A percentile compares a stretch with the other conserved stretches of the same genome.
phyloP scores from a whole-genome alignment of 768 basidiomycete genomes.

The Lentinus tigrinus region DNA sequence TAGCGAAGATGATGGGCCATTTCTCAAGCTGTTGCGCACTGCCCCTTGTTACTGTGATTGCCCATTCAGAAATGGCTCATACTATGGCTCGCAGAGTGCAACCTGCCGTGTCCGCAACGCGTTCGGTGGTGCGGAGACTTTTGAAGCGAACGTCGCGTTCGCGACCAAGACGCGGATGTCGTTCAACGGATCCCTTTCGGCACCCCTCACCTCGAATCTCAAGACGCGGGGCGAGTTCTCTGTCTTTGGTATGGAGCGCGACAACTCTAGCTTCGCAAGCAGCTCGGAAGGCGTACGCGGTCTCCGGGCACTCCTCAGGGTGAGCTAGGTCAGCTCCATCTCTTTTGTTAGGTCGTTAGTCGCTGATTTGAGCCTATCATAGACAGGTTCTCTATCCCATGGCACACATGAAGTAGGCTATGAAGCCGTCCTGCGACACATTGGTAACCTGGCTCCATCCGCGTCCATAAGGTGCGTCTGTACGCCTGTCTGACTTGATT shows the following conservation, averaged over 20 bases:
- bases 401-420: conserved; percentile 81
- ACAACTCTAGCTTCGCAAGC: conserved; percentile 78
- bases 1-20: too few species aligned
- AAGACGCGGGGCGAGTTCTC: conserved; percentile 68
- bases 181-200: conserved; percentile 66
- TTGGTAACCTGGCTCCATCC: conserved; percentile 65
- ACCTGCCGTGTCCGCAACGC: conserved; percentile 83
- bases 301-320: conserved; percentile 67
- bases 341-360: conserved; percentile 9
- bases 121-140: conserved; percentile 87
- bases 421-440: conserved; percentile 75
- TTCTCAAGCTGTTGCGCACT: too few species aligned
- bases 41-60: not conserved
- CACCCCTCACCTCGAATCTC: conserved; percentile 56
- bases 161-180: conserved; percentile 88
- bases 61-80: not conserved
- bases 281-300: conserved; percentile 66
- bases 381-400: conserved; percentile 19
- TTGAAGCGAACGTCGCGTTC: conserved; percentile 78
- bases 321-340: conserved; percentile 57
- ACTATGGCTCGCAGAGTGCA: conserved; percentile 49
- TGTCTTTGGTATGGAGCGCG: conserved; percentile 73
- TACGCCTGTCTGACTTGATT: not conserved
- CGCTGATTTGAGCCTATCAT: conserved; percentile 14
- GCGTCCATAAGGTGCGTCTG: conserved; percentile 78